phyloP scores from a whole-genome alignment of 805 yeast species.

The Saturnispora mendoncae region DNA sequence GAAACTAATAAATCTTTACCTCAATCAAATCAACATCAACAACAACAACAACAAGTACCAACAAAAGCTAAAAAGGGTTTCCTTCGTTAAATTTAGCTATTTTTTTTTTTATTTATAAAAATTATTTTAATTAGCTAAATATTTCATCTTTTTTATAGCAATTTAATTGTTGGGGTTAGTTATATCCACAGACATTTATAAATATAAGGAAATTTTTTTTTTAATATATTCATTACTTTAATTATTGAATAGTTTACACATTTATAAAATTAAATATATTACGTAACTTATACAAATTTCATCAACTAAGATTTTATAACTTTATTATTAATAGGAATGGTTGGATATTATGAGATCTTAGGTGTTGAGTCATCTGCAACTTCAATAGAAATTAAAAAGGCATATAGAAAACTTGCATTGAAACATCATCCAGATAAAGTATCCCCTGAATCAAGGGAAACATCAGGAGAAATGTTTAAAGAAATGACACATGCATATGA shows the following conservation, averaged over 20 bases:
- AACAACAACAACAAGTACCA: constrained; percentile 26
- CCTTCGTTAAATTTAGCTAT: constrained; percentile 45
- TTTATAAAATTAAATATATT: too few relatives aligned
- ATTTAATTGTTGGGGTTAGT: too few relatives aligned
- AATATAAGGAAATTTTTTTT: too few relatives aligned
- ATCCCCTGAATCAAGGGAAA: constrained; percentile 43
- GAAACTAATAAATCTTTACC: constrained; percentile 49
- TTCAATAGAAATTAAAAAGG: constrained; percentile 64
- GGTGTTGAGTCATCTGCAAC: constrained; percentile 32
- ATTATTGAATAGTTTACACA: too few relatives aligned
- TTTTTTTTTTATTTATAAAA: neutral
- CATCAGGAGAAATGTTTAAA: constrained; percentile 73
- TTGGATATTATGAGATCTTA: constrained; percentile 15
- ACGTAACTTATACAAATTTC: too few relatives aligned
- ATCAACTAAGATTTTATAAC: too few relatives aligned
- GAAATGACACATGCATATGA: constrained; percentile 84
- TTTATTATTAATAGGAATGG: too few relatives aligned
- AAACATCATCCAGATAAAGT: constrained; percentile 80
- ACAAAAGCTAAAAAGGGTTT: constrained; percentile 73
- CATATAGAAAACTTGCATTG: constrained; percentile 78
- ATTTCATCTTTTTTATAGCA: neutral
- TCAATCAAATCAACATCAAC: constrained; percentile 20
- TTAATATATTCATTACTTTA: too few relatives aligned
- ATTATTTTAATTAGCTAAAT: neutral
- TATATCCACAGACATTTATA: too few relatives aligned